Conservation (phyloP, 352 stramenopile species). For the Pythium sp. region DNA sequence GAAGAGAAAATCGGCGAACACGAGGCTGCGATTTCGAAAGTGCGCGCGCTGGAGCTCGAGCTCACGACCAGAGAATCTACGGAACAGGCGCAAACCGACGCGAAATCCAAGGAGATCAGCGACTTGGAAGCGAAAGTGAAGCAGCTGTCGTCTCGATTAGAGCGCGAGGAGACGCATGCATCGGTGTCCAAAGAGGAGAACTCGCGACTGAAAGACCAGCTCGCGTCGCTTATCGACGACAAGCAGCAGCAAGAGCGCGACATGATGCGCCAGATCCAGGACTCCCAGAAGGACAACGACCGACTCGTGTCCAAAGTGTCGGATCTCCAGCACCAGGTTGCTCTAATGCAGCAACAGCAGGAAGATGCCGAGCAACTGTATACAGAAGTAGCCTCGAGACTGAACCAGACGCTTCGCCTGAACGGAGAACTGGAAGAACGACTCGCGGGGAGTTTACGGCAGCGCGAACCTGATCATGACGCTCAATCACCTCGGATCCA, state of each 20-base stretch:
- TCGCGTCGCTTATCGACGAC: constrained; percentile 38
- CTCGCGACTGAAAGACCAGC: constrained; percentile 39
- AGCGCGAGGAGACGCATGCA: constrained; percentile 45
- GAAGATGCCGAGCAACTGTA: constrained; percentile 59
- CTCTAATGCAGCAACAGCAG: constrained; percentile 44
- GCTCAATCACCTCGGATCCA: constrained; percentile 5
- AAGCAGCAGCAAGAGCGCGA: constrained; percentile 53
- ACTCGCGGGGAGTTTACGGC: constrained; percentile 4
- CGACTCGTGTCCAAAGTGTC: constrained; percentile 31
- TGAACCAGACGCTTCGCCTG: constrained; percentile 50
- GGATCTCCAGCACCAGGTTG: constrained; percentile 45
- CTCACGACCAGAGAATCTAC: constrained; percentile 27
- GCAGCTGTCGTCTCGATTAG: constrained; percentile 21
- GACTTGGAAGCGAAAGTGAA: constrained; percentile 34
- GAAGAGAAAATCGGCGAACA: constrained; percentile 53
- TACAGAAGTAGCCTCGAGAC: constrained; percentile 49
- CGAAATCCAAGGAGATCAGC: constrained; percentile 23
- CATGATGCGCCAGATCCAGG: constrained; percentile 22
- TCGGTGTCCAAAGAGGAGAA: constrained; percentile 63
- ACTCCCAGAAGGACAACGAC: constrained; percentile 21
- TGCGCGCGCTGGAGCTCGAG: constrained; percentile 57
- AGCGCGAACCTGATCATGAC: constrained; percentile 2
- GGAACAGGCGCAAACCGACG: neutral
- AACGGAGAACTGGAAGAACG: constrained; percentile 24
- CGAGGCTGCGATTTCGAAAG: constrained; percentile 37